Evolutionary conservation across 1,284 basidiomycete genomes (phyloP).

Genomic region (Apiotrichum veenhuisii): DNA sequence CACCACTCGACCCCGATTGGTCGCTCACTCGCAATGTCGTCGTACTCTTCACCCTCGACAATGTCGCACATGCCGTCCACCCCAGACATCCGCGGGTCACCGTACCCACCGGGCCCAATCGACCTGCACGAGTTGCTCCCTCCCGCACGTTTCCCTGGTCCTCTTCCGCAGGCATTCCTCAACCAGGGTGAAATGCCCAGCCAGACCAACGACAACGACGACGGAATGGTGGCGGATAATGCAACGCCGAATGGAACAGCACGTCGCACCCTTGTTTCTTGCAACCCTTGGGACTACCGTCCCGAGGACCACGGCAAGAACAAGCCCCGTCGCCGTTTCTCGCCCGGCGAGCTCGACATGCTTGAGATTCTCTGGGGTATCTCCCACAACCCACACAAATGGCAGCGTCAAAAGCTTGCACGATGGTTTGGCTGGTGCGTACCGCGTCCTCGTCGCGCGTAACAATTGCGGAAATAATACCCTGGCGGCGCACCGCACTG

Average conservation of each 20-base stretch:
- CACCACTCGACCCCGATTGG: constrained; percentile 14
- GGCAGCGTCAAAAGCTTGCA: constrained; percentile 25
- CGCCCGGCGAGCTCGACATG: constrained; percentile 24
- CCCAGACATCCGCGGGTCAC: constrained; percentile 15
- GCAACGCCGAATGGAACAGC: constrained; percentile 8
- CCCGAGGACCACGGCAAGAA: constrained; percentile 23
- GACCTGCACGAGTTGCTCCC: constrained; percentile 21
- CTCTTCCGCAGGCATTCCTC: constrained; percentile 19
- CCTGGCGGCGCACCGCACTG: background rate
- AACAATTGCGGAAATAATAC: no score
- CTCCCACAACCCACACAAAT: constrained; percentile 25
- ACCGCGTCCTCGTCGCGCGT: background rate
- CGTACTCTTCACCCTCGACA: constrained; percentile 18
- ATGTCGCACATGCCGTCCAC: constrained; percentile 23
- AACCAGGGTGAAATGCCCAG: constrained; percentile 21
- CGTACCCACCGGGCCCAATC: constrained; percentile 18
- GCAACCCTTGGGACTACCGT: constrained; percentile 26
- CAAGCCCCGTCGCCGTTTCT: constrained; percentile 24
- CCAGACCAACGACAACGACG: constrained; percentile 11
- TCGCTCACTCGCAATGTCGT: constrained; percentile 13
- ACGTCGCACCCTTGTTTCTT: constrained; percentile 17
- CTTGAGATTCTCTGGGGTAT: constrained; percentile 25
- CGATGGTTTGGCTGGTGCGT: constrained; percentile 28
- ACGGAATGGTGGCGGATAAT: background rate
- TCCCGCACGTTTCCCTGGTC: constrained; percentile 19